Evolutionary conservation across 257 asterid species (phyloP).

Genomic region (Nicotiana knightiana): DNA sequence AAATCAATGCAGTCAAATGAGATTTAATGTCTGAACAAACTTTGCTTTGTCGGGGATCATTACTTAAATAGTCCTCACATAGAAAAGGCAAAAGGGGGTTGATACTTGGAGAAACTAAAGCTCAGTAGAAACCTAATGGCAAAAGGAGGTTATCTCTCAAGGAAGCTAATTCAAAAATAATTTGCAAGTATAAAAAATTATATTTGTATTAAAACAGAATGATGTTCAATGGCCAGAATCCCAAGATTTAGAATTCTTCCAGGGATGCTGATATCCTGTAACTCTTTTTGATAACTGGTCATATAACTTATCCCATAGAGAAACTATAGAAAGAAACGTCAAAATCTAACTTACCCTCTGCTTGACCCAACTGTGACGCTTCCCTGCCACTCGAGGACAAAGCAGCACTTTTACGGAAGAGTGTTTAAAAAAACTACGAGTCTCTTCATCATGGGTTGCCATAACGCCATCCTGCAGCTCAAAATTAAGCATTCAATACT

Average conservation of each 20-base stretch:
- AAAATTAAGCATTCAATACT: not conserved
- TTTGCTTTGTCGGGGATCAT: not conserved
- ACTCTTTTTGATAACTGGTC: not conserved
- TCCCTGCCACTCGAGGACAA: slow-evolving; percentile 94
- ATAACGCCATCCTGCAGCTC: slow-evolving; percentile 86
- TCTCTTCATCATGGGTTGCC: slow-evolving; percentile 98
- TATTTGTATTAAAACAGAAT: not conserved
- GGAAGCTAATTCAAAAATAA: not conserved
- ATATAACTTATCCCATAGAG: not conserved
- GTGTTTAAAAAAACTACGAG: slow-evolving; percentile 82
- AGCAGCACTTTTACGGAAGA: slow-evolving; percentile 97
- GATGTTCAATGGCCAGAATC: not conserved
- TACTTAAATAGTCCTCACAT: not conserved
- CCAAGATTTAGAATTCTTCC: not conserved
- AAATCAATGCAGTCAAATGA: not conserved
- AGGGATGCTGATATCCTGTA: not conserved
- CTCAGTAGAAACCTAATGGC: not conserved
- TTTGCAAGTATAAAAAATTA: not conserved
- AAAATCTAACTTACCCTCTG: slow-evolving; percentile 58
- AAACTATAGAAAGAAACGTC: not conserved
- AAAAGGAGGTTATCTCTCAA: not conserved
- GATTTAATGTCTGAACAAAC: not conserved
- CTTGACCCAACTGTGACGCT: slow-evolving; percentile 90
- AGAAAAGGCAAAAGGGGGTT: not conserved
- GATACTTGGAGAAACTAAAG: not conserved